Evolutionary conservation across 1,284 basidiomycete species (phyloP).

Genomic region (Pyrrhoderma noxium): DNA sequence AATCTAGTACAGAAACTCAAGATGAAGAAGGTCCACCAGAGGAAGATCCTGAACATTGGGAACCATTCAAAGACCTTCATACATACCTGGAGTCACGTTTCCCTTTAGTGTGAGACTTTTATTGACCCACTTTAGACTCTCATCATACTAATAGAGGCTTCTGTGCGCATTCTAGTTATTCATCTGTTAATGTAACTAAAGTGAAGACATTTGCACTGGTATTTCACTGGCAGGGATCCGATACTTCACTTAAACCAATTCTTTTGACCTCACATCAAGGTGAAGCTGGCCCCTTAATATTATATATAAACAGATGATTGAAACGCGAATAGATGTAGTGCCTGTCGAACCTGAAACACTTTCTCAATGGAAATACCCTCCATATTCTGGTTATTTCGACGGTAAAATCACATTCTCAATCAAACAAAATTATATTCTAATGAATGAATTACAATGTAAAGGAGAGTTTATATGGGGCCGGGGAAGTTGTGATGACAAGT

Average conservation of each 20-base stretch:
- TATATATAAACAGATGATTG: no score
- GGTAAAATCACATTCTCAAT: constrained; percentile 20
- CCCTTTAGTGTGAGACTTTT: constrained; percentile 17
- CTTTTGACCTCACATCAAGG: constrained; percentile 68
- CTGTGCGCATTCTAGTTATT: neutral
- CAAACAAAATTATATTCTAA: neutral
- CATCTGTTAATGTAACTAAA: constrained; percentile 18
- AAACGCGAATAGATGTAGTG: constrained; percentile 31
- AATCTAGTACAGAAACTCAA: constrained; percentile 19
- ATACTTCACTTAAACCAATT: constrained; percentile 56
- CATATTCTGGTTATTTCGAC: constrained; percentile 38
- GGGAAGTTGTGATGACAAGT: constrained; percentile 58
- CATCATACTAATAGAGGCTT: no score
- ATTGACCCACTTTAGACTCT: neutral
- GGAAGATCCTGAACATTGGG: constrained; percentile 22
- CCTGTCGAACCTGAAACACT: constrained; percentile 35
- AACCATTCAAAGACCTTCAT: constrained; percentile 22
- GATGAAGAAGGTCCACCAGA: constrained; percentile 21
- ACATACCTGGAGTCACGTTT: constrained; percentile 21
- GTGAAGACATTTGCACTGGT: constrained; percentile 55
- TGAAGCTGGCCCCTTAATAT: constrained; percentile 21
- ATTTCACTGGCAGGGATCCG: constrained; percentile 61
- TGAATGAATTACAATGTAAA: constrained; percentile 17
- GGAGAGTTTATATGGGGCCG: constrained; percentile 57
- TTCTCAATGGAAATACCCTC: constrained; percentile 36